Conservation (phyloP, 306 rosid species). For the Gastrolobium bilobum region DNA sequence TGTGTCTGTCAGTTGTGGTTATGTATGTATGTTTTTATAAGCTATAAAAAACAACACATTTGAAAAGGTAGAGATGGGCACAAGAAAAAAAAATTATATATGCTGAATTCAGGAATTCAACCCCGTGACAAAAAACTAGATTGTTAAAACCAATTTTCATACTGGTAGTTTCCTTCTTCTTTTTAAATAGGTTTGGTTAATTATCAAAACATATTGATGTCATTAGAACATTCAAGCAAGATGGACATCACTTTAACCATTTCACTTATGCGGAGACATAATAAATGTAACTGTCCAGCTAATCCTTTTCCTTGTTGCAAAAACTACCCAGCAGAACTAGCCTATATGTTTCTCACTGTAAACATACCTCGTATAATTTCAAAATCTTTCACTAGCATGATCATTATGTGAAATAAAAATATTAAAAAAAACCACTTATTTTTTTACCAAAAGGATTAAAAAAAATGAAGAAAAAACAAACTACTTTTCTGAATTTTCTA, state of each 20-base stretch:
- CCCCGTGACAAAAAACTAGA: no score
- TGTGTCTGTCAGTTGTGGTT: no score
- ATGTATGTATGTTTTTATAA: neutral
- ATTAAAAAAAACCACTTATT: neutral
- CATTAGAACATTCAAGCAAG: neutral
- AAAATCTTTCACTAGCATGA: constrained; percentile 17
- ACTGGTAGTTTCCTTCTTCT: no score
- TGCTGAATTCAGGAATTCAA: no score
- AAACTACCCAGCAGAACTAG: constrained; percentile 18
- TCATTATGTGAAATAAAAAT: neutral
- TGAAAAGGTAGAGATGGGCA: neutral
- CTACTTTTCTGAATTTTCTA: constrained; percentile 16
- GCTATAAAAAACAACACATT: neutral
- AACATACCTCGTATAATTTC: neutral
- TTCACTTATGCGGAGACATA: neutral
- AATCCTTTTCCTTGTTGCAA: constrained; percentile 17
- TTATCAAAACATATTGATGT: neutral
- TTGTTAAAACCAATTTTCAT: no score
- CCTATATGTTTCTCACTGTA: constrained; percentile 13
- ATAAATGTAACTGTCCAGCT: neutral
- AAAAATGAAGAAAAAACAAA: neutral
- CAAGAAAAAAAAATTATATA: no score
- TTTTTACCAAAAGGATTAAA: neutral
- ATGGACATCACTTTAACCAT: neutral
- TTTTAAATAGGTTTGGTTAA: neutral